Evolutionary conservation across 148 eudicot species (phyloP), one percentile per base, ranked within the genome.

Genomic region (Rheum nobile): DNA sequence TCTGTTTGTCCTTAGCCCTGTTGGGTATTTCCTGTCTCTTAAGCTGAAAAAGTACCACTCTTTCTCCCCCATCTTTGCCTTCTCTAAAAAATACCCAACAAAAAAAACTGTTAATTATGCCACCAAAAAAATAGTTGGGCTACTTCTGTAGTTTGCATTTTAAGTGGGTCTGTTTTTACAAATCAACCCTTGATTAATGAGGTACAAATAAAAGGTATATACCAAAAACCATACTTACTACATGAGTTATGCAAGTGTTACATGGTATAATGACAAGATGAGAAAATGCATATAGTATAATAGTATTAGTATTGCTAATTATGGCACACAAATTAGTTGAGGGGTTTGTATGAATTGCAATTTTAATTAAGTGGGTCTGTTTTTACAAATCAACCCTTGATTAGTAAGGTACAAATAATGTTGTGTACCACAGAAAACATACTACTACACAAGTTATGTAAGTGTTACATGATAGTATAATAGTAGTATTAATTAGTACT

Each of bases 21-120:
- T 94, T 26, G 98, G 98, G 78, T 94, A 94, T 77, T 94, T 94
- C 50, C 98, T 77, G 80, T 94, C 98, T 1, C 98, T 74, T 0
- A 91, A 78, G 82, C 98, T 94, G 82, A 74, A 94, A 63, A 94
- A 94, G 84, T 94, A 94, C 98, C 98, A 94, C 77, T 94, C 97
- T 50, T 94, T 94, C 78, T 94, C 98, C 67, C 98, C 98, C 97
- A 94, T 94, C 73, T 89, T 91, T 0, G 98, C 97, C 75, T 85
- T 94, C 59, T 83, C 98, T 91, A 63, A 47, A 63, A 47, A 37
- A 0, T 19, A 26, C 7, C 26, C 16, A 46, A 11, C 10, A 50
- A 19, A 22, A 24, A n/a, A 73, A 32, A 0, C 0, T 19, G 35
- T 0, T 39, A 29, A 5, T 41, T 3, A 46, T 11, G 6, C 24